These are phyloP conservation scores for Acanthamoeba sp. DNA, from an alignment of 208 protist species.

Conservation along the genomic window DNA sequence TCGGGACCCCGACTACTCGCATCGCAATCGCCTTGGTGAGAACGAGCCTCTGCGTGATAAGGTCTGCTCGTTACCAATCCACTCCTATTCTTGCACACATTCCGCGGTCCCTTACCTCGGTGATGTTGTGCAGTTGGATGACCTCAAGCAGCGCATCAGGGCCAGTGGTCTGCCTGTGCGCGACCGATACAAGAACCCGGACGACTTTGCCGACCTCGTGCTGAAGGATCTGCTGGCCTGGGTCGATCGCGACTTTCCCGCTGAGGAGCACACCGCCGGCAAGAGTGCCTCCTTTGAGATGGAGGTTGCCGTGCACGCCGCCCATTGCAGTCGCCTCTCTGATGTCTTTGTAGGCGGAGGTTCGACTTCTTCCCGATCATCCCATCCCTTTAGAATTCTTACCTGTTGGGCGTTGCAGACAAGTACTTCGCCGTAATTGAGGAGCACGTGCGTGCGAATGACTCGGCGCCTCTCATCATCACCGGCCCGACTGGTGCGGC, in stretches of 20 bases:
- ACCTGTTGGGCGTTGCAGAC: not conserved
- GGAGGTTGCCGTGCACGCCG: not conserved
- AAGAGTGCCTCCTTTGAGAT: not conserved
- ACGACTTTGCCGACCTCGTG: conserved; percentile 43
- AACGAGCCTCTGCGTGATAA: conserved; percentile 18
- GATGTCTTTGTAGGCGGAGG: conserved; percentile 36
- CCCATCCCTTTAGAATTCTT: not conserved
- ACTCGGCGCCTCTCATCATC: conserved; percentile 21
- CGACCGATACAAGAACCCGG: not conserved
- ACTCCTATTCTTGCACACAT: too few species aligned
- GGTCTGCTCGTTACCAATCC: not conserved
- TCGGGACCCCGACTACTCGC: conserved; percentile 11
- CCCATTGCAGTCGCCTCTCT: not conserved
- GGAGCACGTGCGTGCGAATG: not conserved
- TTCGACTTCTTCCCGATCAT: not conserved
- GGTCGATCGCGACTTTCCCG: conserved; percentile 52
- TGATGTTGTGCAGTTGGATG: conserved; percentile 15
- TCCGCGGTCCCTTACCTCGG: not conserved
- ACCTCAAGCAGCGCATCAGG: conserved; percentile 48
- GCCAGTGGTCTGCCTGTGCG: conserved; percentile 3
- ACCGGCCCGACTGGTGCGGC: conserved; percentile 18
- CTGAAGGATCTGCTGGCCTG: conserved; percentile 19
- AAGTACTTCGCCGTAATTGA: conserved; percentile 51
- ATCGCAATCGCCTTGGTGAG: conserved; percentile 24
- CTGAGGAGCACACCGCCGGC: not conserved